Evolutionary conservation across 1,139 yeast species (phyloP).

Genomic region (Geotrichum bryndzae): DNA sequence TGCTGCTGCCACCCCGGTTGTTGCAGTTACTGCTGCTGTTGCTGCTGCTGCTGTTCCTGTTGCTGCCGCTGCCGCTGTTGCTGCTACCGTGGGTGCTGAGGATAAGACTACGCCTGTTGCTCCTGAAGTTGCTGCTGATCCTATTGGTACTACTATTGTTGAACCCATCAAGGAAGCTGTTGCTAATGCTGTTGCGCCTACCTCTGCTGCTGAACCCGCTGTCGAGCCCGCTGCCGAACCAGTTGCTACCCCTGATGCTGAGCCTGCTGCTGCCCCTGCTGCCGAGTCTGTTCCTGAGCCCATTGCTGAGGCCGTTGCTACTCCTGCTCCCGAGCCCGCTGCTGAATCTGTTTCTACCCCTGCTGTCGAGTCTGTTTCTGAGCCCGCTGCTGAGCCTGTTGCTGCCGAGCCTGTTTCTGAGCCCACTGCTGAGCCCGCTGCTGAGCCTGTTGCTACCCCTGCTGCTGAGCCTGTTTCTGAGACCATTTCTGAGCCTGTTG

Average conservation of each 20-base stretch:
- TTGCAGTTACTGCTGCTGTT: constrained; percentile 1
- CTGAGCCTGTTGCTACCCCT: not conserved
- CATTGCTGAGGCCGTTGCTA: not conserved
- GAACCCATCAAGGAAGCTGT: constrained; percentile 6
- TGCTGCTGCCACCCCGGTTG: not conserved
- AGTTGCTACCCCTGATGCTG: not conserved
- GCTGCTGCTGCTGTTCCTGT: not conserved
- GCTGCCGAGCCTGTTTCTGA: not conserved
- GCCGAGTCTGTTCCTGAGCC: not conserved
- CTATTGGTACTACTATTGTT: not conserved
- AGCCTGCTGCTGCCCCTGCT: not conserved
- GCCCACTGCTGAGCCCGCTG: not conserved
- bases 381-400: constrained; percentile 1
- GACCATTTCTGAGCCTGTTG: not conserved
- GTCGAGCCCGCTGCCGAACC: constrained; percentile 3
- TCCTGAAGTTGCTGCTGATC: not conserved
- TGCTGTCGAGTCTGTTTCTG: not conserved
- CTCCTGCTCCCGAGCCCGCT: not conserved
- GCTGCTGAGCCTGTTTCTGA: not conserved
- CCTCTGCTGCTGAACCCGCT: not conserved
- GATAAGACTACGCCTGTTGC: not conserved
- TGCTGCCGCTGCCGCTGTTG: not conserved
- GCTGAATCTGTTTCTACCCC: constrained; percentile 1
- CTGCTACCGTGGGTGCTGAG: not conserved
- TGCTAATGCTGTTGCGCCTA: not conserved